Base-by-base conservation (phyloP, 306 rosid genomes). In the Erythrophleum fordii region DNA sequence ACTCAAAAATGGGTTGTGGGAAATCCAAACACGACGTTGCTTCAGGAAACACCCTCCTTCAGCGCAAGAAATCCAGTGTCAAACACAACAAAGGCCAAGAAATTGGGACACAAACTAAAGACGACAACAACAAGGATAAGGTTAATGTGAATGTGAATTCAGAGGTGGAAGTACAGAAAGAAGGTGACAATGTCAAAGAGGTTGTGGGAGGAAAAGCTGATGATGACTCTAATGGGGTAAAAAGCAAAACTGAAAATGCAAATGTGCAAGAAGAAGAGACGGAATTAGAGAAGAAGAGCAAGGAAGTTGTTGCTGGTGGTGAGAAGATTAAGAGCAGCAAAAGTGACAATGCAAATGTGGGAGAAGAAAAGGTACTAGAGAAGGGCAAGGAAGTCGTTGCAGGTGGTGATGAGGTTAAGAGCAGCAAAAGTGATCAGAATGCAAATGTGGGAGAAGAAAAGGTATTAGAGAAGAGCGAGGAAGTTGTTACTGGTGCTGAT, bases 21-120 rank as follows among this genome's bases (percentile, higher is more conserved):
- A 90, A 94, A 82, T 94, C 97, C 18, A 94, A 94, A 78, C 89
- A 80, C 49, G 95, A 85, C 44, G 88, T 94, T 55, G 93, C 83
- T 52, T 80, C 93, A 35, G 83, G 81, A 51, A 90, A 90, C 79
- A 88, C 90, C 75, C 25, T 87, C 80, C 71, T 86, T 69, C 79
- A 66, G 53, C 87, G 82, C 84, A 90, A 86, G 86, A 85, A 86
- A 86, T 76, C 91, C n/a, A 41, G 37, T 5, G 81, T 64, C 61
- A 41, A 7, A 1, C 29, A 74, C 70, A 80, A 70, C 72, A 77
- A 1, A 61, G 86, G 23, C 23, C 60, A 31, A 0, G 20, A 73
- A 59, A 28, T 5, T 12, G 37, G 9, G 20, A 34, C 66, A 59
- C 66, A 26, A 26, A 59, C 66, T 12, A 59, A 59, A 12, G 66